phyloP scores from a whole-genome alignment of 2,329 filamentous ascomycete genomes.

The Verticillium nubilum region DNA sequence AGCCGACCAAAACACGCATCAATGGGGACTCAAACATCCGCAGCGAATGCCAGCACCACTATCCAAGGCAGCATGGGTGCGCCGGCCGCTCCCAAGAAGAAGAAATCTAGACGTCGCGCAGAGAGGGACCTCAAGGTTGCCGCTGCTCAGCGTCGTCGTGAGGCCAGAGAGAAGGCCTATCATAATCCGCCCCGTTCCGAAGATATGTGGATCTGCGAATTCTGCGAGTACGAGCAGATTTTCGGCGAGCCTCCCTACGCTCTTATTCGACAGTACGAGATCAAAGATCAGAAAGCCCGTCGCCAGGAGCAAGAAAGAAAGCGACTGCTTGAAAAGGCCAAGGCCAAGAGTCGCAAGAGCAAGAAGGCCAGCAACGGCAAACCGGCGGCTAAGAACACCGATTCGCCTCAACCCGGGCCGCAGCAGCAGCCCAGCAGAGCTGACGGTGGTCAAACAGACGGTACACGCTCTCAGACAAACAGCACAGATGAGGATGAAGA shows the following conservation, averaged over 20 bases:
- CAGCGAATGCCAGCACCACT: background rate
- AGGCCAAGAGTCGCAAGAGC: slow-evolving; percentile 85
- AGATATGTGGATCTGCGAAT: slow-evolving; percentile 93
- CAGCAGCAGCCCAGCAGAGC: slow-evolving; percentile 1
- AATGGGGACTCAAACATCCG: slow-evolving; percentile 11
- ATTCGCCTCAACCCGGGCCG: slow-evolving; percentile 10
- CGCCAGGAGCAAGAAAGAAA: slow-evolving; percentile 83
- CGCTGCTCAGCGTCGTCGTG: slow-evolving; percentile 69
- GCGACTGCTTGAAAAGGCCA: slow-evolving; percentile 82
- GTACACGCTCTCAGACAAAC: slow-evolving; percentile 16
- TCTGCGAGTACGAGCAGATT: slow-evolving; percentile 95
- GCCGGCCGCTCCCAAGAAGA: slow-evolving; percentile 29
- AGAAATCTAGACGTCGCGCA: slow-evolving; percentile 60
- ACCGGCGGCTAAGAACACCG: slow-evolving; percentile 44
- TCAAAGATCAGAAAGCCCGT: slow-evolving; percentile 82
- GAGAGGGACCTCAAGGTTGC: slow-evolving; percentile 69
- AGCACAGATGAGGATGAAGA: slow-evolving; percentile 30
- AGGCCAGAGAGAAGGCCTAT: slow-evolving; percentile 71
- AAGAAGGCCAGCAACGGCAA: slow-evolving; percentile 80
- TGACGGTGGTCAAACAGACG: background rate
- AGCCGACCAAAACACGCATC: slow-evolving; percentile 16
- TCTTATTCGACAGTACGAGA: slow-evolving; percentile 86
- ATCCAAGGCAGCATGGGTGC: background rate
- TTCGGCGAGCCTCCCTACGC: slow-evolving; percentile 83
- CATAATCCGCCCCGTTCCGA: slow-evolving; percentile 64